These are phyloP conservation scores for Ceratobasidium sp. DNA, from an alignment of 1,284 basidiomycete genomes.

Conservation along the genomic window DNA sequence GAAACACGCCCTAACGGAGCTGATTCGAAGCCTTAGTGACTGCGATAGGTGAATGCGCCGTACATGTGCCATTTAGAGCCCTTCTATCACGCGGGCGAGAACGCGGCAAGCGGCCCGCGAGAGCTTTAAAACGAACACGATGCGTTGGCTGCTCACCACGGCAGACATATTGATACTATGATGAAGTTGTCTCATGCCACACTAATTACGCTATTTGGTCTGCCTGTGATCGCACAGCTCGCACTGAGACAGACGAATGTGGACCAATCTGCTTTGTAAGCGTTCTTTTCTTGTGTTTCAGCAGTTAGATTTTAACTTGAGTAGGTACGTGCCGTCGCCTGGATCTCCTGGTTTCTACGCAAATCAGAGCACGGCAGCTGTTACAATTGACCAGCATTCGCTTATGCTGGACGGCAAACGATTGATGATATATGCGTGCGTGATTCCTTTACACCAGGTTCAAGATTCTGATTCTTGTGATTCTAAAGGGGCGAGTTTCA, in stretches of 20 bases:
- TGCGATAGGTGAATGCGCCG: too few relatives aligned
- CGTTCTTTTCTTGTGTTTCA: too few relatives aligned
- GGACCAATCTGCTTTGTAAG: conserved; percentile 4
- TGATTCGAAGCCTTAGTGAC: too few relatives aligned
- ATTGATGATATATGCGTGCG: conserved; percentile 7
- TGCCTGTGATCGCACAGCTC: conserved; percentile 1
- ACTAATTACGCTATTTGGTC: not conserved
- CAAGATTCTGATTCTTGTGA: not conserved
- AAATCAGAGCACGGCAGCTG: conserved; percentile 55
- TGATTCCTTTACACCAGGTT: not conserved
- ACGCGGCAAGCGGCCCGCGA: too few relatives aligned
- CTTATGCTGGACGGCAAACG: conserved; percentile 39
- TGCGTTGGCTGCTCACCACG: too few relatives aligned
- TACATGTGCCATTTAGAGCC: too few relatives aligned
- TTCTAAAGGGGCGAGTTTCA: conserved; percentile 28
- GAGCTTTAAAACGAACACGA: too few relatives aligned
- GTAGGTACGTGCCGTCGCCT: conserved; percentile 39
- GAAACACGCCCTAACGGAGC: too few relatives aligned
- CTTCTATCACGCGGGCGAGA: too few relatives aligned
- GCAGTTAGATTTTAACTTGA: not conserved
- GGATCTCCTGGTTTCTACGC: conserved; percentile 55
- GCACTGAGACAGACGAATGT: conserved; percentile 6
- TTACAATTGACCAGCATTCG: conserved; percentile 52
- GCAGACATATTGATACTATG: too few relatives aligned
- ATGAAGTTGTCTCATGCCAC: conserved; percentile 15